Conservation (phyloP, 225 moss, liverwort and hornwort species). For the Bryum argenteum region DNA sequence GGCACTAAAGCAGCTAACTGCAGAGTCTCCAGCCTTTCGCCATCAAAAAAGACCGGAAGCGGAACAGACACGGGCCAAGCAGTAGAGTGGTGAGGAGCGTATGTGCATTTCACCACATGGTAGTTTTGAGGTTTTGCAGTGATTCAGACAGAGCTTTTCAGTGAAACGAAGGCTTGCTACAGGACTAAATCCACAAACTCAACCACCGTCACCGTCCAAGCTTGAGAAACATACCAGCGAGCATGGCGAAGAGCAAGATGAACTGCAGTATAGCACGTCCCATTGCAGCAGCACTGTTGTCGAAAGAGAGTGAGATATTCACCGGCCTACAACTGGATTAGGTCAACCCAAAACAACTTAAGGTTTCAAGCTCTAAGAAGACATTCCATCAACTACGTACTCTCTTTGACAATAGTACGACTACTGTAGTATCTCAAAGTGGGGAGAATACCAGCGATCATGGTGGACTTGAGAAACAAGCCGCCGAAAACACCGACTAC, state of each 20-base stretch:
- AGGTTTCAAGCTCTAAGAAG: conserved; percentile 1
- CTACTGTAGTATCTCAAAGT: background rate
- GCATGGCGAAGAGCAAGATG: conserved; percentile 35
- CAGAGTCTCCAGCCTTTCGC: background rate
- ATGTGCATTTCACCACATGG: too few relatives aligned
- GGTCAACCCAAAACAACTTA: conserved; percentile 16
- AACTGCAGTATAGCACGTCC: conserved; percentile 31
- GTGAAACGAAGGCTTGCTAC: background rate
- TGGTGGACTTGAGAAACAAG: background rate
- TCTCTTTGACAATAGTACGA: background rate
- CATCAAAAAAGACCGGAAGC: conserved; percentile 8
- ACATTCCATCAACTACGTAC: background rate
- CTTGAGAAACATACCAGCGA: conserved; percentile 31
- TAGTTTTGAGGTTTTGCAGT: too few relatives aligned
- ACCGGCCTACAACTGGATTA: background rate
- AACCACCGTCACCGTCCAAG: background rate
- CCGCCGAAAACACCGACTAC: conserved; percentile 9
- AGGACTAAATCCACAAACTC: background rate
- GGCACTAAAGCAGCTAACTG: background rate
- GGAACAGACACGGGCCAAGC: background rate
- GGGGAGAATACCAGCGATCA: conserved; percentile 1
- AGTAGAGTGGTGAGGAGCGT: too few relatives aligned
- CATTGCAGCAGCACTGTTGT: conserved; percentile 19
- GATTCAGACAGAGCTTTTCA: background rate
- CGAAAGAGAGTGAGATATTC: conserved; percentile 18